Base-by-base conservation (phyloP, 2,329 filamentous ascomycete species). In the Albifimbria verrucaria region DNA sequence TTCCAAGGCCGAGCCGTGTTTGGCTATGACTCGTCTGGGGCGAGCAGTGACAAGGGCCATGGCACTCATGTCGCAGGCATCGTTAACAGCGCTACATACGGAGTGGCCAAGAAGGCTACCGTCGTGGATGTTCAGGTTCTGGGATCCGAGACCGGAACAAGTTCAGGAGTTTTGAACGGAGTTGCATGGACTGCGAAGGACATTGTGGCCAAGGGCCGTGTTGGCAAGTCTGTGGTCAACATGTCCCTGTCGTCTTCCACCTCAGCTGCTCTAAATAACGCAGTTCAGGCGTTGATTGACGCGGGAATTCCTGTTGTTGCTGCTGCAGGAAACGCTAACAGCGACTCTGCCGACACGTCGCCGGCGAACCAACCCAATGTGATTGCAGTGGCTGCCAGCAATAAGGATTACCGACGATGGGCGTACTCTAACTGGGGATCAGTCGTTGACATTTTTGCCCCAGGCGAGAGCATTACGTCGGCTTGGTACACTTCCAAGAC, bases 351-450 rank as follows among this genome's bases (percentile, higher is more conserved):
- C 1, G 17, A 47, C 0, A 45, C 20, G 1, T 61, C 55, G 0
- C 60, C 61, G 0, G 63, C 49, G 0, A 64, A 62, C 1, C 50
- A 56, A 2, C 57, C 62, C 1, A 53, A 62, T 2, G 57, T 53
- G 7, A 60, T 67, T 22, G 64, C 64, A 0, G 65, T 65, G 2
- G 63, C 62, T 2, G 62, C 57, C 1, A 59, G 58, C 28, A 71
- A 72, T 48, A 58, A 57, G 12, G 52, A 62, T 20, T 69, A 76
- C 44, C 54, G 60, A 41, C 65, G 67, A 28, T 68, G 76, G 53
- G 62, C 58, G 11, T 72, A 63, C 62, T 78, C 75, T 52, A 80
- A 80, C 68, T 80, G 68, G 54, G 74, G 74, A 0, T 20, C 61
- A 1, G 43, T 52, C 5, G 44, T 75, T 51, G 25, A 48, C 21